These are phyloP conservation scores for Ministeria vibrans DNA, from an alignment of 78 protist genomes.

Conservation along the genomic window DNA sequence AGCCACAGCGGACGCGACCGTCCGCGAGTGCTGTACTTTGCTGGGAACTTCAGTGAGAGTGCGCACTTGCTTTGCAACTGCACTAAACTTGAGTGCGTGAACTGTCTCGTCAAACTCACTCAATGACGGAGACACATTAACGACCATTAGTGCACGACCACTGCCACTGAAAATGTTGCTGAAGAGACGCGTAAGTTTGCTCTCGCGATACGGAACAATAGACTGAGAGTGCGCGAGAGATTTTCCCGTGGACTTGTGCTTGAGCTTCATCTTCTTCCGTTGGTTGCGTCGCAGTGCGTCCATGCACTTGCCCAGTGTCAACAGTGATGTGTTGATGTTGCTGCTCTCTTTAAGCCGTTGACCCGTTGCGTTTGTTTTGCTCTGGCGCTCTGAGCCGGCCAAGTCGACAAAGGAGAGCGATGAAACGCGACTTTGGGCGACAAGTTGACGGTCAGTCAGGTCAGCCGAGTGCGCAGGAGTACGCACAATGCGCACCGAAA, in stretches of 20 bases:
- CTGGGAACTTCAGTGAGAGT: too few relatives aligned
- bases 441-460: too few relatives aligned
- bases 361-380: background rate
- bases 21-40: too few relatives aligned
- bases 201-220: background rate
- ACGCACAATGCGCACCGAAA: background rate
- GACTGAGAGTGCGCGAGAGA: background rate
- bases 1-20: too few relatives aligned
- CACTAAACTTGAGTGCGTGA: background rate
- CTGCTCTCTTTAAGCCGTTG: slow-evolving; percentile 58
- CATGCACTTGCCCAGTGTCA: slow-evolving; percentile 71
- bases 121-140: background rate
- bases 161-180: background rate
- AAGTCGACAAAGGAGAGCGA: slow-evolving; percentile 47
- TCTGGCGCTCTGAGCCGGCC: slow-evolving; percentile 79
- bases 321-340: slow-evolving; percentile 65
- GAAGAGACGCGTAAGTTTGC: background rate
- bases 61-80: background rate
- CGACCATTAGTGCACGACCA: background rate
- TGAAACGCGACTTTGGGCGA: background rate
- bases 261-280: slow-evolving; percentile 1
- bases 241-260: background rate
- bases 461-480: background rate
- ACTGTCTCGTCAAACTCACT: background rate
- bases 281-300: slow-evolving; percentile 63